These are phyloP conservation scores for Leucosporidium creatinivorum DNA, from an alignment of 768 basidiomycete species.

Conservation along the genomic window DNA sequence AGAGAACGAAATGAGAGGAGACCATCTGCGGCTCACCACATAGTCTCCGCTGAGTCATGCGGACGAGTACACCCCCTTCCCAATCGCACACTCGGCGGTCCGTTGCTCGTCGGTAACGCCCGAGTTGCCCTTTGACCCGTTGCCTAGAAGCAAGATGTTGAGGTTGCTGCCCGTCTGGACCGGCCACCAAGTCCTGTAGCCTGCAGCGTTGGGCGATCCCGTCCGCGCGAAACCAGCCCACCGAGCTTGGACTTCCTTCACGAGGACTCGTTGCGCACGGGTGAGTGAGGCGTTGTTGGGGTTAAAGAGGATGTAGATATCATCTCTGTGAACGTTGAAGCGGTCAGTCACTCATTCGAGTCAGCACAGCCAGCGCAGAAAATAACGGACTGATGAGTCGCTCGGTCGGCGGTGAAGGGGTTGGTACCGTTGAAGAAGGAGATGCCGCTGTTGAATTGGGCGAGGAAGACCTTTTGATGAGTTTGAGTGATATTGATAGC, in stretches of 20 bases:
- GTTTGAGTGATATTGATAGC: neutral
- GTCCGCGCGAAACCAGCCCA: slow-evolving; percentile 60
- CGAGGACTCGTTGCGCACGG: slow-evolving; percentile 43
- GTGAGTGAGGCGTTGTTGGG: slow-evolving; percentile 52
- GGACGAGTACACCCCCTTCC: neutral
- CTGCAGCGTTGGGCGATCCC: slow-evolving; percentile 53
- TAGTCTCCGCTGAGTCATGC: no score
- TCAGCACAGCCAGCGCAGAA: neutral
- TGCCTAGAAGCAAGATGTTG: slow-evolving; percentile 56
- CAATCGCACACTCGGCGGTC: slow-evolving; percentile 4
- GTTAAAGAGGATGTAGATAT: slow-evolving; percentile 59
- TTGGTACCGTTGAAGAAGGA: neutral
- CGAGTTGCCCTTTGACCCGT: neutral
- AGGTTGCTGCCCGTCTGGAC: slow-evolving; percentile 48
- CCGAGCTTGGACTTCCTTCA: slow-evolving; percentile 59
- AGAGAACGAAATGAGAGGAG: no score
- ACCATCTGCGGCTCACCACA: no score
- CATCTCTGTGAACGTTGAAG: slow-evolving; percentile 47
- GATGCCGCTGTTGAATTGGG: slow-evolving; percentile 21
- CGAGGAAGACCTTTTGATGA: slow-evolving; percentile 13
- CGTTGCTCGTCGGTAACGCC: neutral
- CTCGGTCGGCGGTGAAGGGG: slow-evolving; percentile 10
- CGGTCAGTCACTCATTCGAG: no score
- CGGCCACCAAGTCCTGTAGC: slow-evolving; percentile 49
- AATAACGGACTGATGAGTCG: slow-evolving; percentile 18